Evolutionary conservation across 805 yeast genomes (phyloP), one percentile per base, ranked within the genome.

Genomic region (Metschnikowia lachancei): DNA sequence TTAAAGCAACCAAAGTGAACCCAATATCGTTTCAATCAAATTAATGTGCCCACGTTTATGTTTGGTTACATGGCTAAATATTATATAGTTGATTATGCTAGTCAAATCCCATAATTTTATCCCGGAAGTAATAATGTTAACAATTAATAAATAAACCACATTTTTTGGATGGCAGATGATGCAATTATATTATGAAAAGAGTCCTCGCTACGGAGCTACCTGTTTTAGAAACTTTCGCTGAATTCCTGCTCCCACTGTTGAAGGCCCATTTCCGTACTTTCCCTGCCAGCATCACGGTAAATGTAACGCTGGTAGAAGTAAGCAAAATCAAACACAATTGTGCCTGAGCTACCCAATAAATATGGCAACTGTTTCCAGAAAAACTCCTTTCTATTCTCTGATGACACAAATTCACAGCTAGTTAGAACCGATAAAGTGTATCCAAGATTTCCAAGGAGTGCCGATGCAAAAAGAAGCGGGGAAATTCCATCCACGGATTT

Each of bases 401-500:
- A 60, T 36, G 45, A 53, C 4, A 63, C 42, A 39, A 80, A 81
- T 12, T 72, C 72, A 66, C 87, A 76, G 39, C 87, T 80, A 1
- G 84, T 72, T 35, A 90, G 55, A 22, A 92, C 89, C 6, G 95
- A 85, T 6, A 80, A 55, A 0, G 94, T 80, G 63, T 92, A 91
- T 1, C 89, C 77, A 31, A 82, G 54, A 63, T 92, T 92, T 3
- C 95, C 96, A 19, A 80, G 44, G 36, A 91, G 69, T 1, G 97
- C 95, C 16, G 92, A 80, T 10, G 79, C 79, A 63, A 91, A 91
- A 19, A 90, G 70, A 37, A 86, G 64, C 18, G 95, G 88, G 1
- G 97, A 86, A 2, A 90, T 72, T 2, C 97, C 97, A 29, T 85
- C 83, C 0, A 95, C 94, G 1, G 96, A 87, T 61, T 87, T 86